Base-by-base conservation (phyloP, 805 yeast species). In the Kuraishia hungarica region DNA sequence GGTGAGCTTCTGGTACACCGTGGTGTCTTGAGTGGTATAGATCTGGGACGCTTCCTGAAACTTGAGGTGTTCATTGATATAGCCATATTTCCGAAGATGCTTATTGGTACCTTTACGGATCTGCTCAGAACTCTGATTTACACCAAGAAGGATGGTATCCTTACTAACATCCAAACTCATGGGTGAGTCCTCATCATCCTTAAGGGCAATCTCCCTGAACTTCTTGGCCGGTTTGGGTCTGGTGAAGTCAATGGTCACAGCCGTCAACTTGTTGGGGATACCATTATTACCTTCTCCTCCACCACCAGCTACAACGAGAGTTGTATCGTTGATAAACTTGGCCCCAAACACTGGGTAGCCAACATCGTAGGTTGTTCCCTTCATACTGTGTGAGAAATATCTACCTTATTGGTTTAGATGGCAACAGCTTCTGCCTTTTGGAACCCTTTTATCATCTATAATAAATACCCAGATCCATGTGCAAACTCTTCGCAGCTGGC, bases 201-300 rank as follows among this genome's bases (percentile, higher is more conserved):
- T 79, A 57, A 84, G 67, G 2, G 77, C 73, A 22, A 54, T 75
- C 62, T 88, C 94, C 56, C 90, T 72, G 62, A 77, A 83, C 59
- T 83, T 75, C 61, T 82, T 86, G 54, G 86, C 69, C 13, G 66
- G 61, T 26, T 68, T 69, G 54, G 71, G 48, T 17, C 51, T 51
- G 10, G 50, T 69, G 61, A 76, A 74, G 57, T 71, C 67, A 59
- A 75, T 69, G 53, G 76, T 74, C 48, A 87, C 67, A 1, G 86
- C 86, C 2, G 91, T 82, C 58, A 93, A 72, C 66, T 87, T 89
- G 69, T 93, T 93, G 48, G 92, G 87, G 55, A 90, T 83, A 29
- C 96, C 97, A 63, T 89, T 86, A 64, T 84, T 84, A 10, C 96
- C 96, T 67, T 89, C 96, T 24, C 97, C 98, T 29, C 97, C 97